phyloP scores from a whole-genome alignment of 1,139 yeast genomes.

The Sugiyamaella sp. region DNA sequence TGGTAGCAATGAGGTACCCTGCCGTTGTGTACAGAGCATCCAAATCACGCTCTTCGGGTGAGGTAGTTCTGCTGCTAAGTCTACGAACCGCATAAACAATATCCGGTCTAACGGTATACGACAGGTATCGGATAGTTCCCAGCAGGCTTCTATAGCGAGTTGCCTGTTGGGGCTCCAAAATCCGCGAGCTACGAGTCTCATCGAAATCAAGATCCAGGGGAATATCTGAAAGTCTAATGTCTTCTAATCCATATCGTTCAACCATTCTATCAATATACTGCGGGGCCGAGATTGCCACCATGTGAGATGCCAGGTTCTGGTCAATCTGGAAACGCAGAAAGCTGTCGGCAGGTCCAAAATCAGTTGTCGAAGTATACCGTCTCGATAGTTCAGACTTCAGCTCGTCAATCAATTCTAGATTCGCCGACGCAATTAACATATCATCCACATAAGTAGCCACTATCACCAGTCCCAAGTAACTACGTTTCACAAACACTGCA shows the following conservation, averaged over 20 bases:
- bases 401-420: not conserved
- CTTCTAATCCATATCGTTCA: not conserved
- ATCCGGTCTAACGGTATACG: not conserved
- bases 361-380: not conserved
- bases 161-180: not conserved
- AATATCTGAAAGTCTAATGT: too few species aligned
- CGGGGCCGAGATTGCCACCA: not conserved
- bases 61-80: not conserved
- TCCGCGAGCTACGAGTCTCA: not conserved
- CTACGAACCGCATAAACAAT: conserved; percentile 7
- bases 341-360: conserved; percentile 3
- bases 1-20: conserved; percentile 5
- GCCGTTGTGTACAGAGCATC: not conserved
- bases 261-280: not conserved
- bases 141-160: not conserved
- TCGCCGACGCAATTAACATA: not conserved
- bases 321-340: conserved; percentile 3
- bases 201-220: not conserved
- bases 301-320: not conserved
- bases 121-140: conserved; percentile 5
- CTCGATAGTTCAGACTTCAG: not conserved
- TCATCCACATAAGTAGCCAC: conserved; percentile 9
- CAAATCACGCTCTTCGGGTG: not conserved
- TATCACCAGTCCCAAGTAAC: not conserved
- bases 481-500: not conserved